phyloP scores from a whole-genome alignment of 176 grass and related monocot species.

The Musa troglodytarum region DNA sequence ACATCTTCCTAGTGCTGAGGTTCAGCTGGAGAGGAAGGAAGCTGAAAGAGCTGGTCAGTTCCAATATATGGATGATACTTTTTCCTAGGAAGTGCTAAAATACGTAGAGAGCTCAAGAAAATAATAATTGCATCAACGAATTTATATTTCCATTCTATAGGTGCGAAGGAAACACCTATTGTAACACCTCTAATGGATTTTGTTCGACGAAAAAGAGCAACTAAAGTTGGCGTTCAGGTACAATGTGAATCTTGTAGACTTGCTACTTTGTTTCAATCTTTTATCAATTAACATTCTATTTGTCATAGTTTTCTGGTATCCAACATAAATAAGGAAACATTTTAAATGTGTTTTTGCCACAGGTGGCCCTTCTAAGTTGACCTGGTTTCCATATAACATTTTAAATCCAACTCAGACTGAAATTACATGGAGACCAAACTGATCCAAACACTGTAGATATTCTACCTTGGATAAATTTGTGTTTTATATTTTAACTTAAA shows the following conservation, averaged over 20 bases:
- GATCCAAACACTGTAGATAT: no score
- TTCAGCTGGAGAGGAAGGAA: slow-evolving; percentile 98
- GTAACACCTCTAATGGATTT: slow-evolving; percentile 86
- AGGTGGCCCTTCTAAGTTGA: no score
- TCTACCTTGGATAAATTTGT: no score
- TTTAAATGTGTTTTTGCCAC: neutral
- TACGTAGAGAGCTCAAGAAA: neutral
- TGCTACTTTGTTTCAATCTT: neutral
- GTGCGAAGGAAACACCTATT: slow-evolving; percentile 67
- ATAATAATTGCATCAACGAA: neutral
- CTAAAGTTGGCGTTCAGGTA: slow-evolving; percentile 78
- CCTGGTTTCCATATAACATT: no score
- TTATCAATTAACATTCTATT: slow-evolving; percentile 10
- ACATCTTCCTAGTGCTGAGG: slow-evolving; percentile 94
- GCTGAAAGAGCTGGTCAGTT: slow-evolving; percentile 83
- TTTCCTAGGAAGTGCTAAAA: neutral
- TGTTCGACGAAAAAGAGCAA: slow-evolving; percentile 83
- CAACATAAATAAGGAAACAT: neutral
- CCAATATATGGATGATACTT: slow-evolving; percentile 5
- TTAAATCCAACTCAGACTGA: no score
- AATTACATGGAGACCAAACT: no score
- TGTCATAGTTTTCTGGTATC: neutral
- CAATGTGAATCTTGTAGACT: slow-evolving; percentile 2
- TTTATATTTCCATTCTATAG: slow-evolving; percentile 27
- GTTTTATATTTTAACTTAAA: no score